Evolutionary conservation across 2,329 filamentous ascomycete species (phyloP).

Genomic region (Epichloe aotearoae): DNA sequence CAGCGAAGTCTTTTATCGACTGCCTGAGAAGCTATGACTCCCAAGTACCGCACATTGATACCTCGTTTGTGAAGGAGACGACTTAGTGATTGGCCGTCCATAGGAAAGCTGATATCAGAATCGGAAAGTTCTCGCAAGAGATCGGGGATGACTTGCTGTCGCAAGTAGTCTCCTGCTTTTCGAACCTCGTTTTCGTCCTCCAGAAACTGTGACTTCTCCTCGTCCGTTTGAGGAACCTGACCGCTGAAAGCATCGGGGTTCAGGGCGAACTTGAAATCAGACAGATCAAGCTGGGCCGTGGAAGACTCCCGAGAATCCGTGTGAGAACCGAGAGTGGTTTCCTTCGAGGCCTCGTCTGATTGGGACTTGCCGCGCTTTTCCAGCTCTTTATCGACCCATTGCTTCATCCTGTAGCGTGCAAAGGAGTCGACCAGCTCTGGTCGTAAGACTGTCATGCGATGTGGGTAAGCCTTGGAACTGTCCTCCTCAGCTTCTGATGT

Average conservation of each 20-base stretch:
- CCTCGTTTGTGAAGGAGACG: constrained; percentile 88
- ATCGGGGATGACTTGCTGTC: constrained; percentile 66
- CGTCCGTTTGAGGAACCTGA: constrained; percentile 77
- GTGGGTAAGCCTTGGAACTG: constrained; percentile 55
- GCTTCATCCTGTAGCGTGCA: constrained; percentile 72
- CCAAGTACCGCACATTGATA: constrained; percentile 95
- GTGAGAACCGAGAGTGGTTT: constrained; percentile 23
- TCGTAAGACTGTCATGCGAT: constrained; percentile 89
- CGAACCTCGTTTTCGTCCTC: constrained; percentile 83
- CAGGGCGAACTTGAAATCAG: constrained; percentile 73
- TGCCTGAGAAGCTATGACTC: constrained; percentile 61
- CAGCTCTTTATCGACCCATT: constrained; percentile 73
- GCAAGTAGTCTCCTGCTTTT: constrained; percentile 67
- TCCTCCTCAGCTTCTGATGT: constrained; percentile 31
- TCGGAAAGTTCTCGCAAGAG: constrained; percentile 78
- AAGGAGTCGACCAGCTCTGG: constrained; percentile 82
- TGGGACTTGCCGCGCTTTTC: constrained; percentile 39
- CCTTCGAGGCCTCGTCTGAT: constrained; percentile 21
- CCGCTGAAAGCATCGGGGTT: constrained; percentile 96
- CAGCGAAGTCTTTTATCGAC: constrained; percentile 62
- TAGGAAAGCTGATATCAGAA: constrained; percentile 90
- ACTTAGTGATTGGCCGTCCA: constrained; percentile 90
- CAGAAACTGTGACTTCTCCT: constrained; percentile 72
- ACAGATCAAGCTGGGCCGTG: constrained; percentile 62
- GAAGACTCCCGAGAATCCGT: constrained; percentile 21